Percentiles rank a stretch among this genome's conserved stretches.
Conservation (phyloP, 495 filamentous ascomycete species). For the Neurospora sublineolata region DNA sequence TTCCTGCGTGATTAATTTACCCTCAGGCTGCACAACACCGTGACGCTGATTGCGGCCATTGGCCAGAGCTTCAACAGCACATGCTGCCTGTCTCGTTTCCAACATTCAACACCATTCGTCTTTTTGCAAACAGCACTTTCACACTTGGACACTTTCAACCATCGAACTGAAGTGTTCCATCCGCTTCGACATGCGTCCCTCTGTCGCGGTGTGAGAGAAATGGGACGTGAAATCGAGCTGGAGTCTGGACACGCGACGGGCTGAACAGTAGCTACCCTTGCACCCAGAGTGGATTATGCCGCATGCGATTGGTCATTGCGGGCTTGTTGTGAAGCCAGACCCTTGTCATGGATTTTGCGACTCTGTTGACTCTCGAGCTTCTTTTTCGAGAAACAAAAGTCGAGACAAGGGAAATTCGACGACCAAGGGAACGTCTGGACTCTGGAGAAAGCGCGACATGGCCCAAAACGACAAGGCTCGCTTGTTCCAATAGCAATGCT, state of each 20-base stretch:
- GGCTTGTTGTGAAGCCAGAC: constrained; percentile 1
- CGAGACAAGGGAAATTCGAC: background rate
- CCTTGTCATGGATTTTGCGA: constrained; percentile 4
- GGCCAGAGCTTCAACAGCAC: background rate
- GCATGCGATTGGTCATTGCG: constrained; percentile 6
- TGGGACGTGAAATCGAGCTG: background rate
- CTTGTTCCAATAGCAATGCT: constrained; percentile 33
- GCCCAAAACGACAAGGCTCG: constrained; percentile 9
- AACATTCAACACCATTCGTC: background rate
- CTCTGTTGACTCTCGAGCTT: background rate
- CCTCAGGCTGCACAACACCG: background rate
- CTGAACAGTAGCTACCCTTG: background rate
- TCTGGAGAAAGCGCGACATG: constrained; percentile 18
- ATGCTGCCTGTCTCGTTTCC: background rate
- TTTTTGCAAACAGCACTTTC: background rate
- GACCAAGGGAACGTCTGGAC: constrained; percentile 6
- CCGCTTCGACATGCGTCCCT: background rate
- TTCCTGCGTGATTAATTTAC: background rate
- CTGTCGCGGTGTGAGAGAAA: background rate
- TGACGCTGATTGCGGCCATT: background rate
- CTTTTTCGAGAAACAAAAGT: background rate
- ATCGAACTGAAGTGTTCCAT: background rate
- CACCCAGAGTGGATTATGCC: background rate
- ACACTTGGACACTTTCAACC: background rate
- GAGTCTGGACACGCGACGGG: background rate